Conservation (phyloP, 2,329 filamentous ascomycete genomes). For the Corynespora cassiicola region DNA sequence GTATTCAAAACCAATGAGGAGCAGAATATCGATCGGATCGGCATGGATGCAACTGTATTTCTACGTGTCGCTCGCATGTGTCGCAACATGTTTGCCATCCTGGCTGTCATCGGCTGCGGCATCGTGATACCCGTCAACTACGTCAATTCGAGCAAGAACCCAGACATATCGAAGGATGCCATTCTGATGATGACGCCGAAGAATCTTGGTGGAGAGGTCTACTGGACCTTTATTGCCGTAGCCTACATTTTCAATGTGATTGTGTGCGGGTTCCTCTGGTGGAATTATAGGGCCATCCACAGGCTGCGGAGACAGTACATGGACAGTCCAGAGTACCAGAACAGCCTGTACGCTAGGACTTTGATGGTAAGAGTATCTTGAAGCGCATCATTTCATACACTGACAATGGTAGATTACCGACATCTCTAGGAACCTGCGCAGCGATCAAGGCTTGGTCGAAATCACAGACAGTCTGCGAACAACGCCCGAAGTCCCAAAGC, state of each 20-base stretch:
- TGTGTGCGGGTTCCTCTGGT: constrained; percentile 84
- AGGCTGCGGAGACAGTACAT: constrained; percentile 79
- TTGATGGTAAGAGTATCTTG: constrained; percentile 57
- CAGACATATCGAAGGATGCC: constrained; percentile 15
- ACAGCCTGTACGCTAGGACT: constrained; percentile 77
- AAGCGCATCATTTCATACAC: background rate
- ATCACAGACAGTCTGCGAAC: constrained; percentile 83
- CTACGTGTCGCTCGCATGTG: constrained; percentile 89
- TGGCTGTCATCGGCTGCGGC: constrained; percentile 75
- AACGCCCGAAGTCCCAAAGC: constrained; percentile 78
- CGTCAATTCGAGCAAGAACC: constrained; percentile 20
- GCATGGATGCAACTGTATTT: constrained; percentile 90
- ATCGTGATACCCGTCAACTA: constrained; percentile 85
- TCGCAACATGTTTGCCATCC: constrained; percentile 81
- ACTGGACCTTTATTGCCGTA: constrained; percentile 66
- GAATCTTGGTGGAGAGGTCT: constrained; percentile 53
- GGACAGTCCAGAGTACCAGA: constrained; percentile 84
- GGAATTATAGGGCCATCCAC: constrained; percentile 80
- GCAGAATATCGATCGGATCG: constrained; percentile 79
- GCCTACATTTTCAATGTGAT: constrained; percentile 75
- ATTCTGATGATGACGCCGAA: constrained; percentile 48
- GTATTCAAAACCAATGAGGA: constrained; percentile 79
- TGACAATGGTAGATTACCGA: constrained; percentile 72
- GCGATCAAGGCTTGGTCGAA: constrained; percentile 85
- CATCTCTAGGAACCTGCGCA: constrained; percentile 76